These are phyloP conservation scores for Paramecium primaurelia DNA, from an alignment of 73 alveolate species.

Conservation along the genomic window DNA sequence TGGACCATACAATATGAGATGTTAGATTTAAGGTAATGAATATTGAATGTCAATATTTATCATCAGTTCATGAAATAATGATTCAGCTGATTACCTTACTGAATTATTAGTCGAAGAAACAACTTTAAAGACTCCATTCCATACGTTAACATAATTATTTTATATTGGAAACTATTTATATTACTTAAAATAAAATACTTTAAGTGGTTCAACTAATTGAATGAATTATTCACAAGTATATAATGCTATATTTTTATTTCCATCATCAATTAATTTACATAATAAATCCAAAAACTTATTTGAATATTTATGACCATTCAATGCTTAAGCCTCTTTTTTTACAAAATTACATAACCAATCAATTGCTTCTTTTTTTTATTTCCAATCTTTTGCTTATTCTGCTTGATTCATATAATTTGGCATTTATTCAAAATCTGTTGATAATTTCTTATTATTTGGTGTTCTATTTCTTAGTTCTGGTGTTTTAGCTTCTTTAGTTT, in stretches of 20 bases:
- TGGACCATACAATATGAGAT: slow-evolving; percentile 24
- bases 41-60: not conserved
- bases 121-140: slow-evolving; percentile 24
- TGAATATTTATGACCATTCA: slow-evolving; percentile 43
- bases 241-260: slow-evolving; percentile 37
- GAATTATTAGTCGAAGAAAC: not conserved
- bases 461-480: slow-evolving; percentile 26
- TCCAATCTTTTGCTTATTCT: slow-evolving; percentile 51
- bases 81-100: slow-evolving; percentile 28
- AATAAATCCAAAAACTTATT: slow-evolving; percentile 38
- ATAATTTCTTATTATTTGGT: not conserved
- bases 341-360: slow-evolving; percentile 26
- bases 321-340: not conserved
- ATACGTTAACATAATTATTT: not conserved
- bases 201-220: slow-evolving; percentile 27
- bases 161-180: not conserved
- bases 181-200: not conserved
- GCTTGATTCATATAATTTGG: slow-evolving; percentile 14
- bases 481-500: not conserved
- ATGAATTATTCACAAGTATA: slow-evolving; percentile 33
- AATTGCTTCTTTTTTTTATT: slow-evolving; percentile 35
- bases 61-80: not conserved
- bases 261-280: slow-evolving; percentile 31
- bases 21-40: slow-evolving; percentile 15
- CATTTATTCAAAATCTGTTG: slow-evolving; percentile 49